A percentile compares a stretch with the other conserved stretches of the same genome.
Conservation (phyloP, 306 rosid genomes). For the Vachellia collinsii region DNA sequence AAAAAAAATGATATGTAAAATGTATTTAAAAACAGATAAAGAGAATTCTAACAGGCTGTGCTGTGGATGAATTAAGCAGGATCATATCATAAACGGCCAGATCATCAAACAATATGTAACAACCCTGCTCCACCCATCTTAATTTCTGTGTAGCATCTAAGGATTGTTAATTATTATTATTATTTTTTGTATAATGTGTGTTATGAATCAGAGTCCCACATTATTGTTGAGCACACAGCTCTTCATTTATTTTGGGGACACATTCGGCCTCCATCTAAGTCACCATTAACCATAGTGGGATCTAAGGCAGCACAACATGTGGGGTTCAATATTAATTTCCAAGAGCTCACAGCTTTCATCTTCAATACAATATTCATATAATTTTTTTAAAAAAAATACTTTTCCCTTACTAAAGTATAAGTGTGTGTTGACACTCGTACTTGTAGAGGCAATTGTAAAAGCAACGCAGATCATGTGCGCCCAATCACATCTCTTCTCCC, state of each 20-base stretch:
- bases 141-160: no score
- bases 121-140: no score
- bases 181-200: background rate
- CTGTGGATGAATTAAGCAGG: no score
- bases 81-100: no score
- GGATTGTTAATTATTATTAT: no score
- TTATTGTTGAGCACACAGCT: background rate
- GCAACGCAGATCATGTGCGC: background rate
- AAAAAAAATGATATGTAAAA: no score
- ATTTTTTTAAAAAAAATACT: background rate
- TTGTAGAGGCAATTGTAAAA: background rate
- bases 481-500: slow-evolving; percentile 3
- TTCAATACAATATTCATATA: background rate
- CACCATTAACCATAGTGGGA: background rate
- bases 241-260: background rate
- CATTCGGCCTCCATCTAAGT: background rate
- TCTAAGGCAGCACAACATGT: slow-evolving; percentile 2
- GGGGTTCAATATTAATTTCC: slow-evolving; percentile 8
- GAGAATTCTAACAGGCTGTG: no score
- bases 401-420: background rate
- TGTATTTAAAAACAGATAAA: no score
- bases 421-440: background rate
- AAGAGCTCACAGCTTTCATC: background rate
- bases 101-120: no score
- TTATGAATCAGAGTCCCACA: background rate